Evolutionary conservation across 78 protist species (phyloP).

Genomic region (Capsaspora owczarzaki): DNA sequence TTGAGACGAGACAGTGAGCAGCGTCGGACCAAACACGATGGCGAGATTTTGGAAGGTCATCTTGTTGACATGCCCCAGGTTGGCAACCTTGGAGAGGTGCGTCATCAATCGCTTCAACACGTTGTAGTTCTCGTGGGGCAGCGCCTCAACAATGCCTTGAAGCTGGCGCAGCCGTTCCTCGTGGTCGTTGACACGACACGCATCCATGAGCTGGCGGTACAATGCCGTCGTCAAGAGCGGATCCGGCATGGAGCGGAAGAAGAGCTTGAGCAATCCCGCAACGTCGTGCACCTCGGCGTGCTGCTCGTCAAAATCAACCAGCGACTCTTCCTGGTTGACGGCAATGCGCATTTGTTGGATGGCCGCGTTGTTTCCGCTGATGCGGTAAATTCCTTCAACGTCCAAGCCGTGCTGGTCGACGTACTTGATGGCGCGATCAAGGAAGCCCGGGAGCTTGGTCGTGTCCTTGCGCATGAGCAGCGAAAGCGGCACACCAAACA

Average conservation of each 20-base stretch:
- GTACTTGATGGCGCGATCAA: neutral
- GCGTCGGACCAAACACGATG: constrained; percentile 6
- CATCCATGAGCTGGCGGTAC: neutral
- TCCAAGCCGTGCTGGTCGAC: neutral
- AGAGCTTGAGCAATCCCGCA: neutral
- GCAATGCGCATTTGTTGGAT: neutral
- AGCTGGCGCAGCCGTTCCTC: neutral
- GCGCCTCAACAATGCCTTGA: neutral
- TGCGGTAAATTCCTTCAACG: neutral
- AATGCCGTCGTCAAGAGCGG: neutral
- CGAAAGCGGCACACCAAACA: neutral
- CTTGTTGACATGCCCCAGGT: neutral
- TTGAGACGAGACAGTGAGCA: neutral
- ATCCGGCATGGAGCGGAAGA: neutral
- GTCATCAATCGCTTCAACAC: neutral
- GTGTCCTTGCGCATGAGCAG: neutral
- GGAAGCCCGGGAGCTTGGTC: neutral
- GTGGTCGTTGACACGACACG: neutral
- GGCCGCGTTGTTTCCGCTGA: neutral
- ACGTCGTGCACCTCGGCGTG: neutral
- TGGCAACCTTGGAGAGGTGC: neutral
- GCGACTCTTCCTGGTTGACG: neutral
- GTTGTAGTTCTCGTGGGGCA: neutral
- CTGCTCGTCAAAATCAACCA: neutral
- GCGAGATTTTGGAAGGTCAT: neutral